These are phyloP conservation scores for Neurospora tetraspora DNA, from an alignment of 495 filamentous ascomycete genomes.

Conservation along the genomic window DNA sequence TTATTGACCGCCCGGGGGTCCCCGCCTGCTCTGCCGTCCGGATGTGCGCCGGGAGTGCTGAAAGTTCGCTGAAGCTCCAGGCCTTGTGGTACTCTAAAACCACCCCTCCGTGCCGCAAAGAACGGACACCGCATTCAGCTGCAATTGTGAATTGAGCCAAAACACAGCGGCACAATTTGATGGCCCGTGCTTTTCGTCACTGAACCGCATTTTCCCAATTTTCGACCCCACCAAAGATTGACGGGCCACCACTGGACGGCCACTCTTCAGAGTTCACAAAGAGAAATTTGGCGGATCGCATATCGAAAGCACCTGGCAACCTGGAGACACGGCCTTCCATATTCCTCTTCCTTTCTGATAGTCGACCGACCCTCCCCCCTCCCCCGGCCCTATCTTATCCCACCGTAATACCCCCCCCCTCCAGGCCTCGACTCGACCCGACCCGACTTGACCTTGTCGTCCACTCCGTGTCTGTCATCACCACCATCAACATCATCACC, in stretches of 20 bases:
- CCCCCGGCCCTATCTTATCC: background rate
- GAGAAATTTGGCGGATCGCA: conserved; percentile 21
- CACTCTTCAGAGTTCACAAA: conserved; percentile 4
- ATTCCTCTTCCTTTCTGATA: background rate
- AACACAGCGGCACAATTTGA: background rate
- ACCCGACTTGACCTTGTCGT: background rate
- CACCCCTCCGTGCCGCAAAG: background rate
- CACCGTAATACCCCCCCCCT: background rate
- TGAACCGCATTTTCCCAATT: conserved; percentile 21
- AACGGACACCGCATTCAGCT: background rate
- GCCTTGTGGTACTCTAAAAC: background rate
- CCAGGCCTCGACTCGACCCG: background rate
- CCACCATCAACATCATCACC: background rate
- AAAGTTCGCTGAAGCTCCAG: background rate
- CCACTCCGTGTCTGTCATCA: background rate
- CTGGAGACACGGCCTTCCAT: background rate
- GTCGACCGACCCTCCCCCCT: background rate
- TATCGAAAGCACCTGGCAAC: background rate
- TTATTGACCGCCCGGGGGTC: conserved; percentile 9
- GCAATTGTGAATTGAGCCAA: background rate
- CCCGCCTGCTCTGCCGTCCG: background rate
- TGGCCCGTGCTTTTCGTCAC: background rate
- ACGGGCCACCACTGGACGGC: background rate
- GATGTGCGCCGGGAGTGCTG: background rate
- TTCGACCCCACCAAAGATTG: conserved; percentile 28